Base-by-base conservation (phyloP, 768 basidiomycete species). In the Termitomyces sp. region DNA sequence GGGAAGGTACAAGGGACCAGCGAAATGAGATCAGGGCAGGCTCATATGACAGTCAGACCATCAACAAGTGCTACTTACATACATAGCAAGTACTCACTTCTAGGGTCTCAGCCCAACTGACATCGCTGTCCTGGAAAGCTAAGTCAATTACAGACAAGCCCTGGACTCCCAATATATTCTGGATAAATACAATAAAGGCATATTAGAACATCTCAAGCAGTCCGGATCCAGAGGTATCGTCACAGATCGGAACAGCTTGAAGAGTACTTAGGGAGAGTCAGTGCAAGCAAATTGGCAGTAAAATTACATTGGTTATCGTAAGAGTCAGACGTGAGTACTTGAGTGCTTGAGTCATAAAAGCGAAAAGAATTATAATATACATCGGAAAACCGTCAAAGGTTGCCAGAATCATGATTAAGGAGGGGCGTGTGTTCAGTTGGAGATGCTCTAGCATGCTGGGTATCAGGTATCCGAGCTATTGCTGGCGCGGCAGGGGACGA, bases 351-450 rank as follows among this genome's bases (percentile, higher is more conserved):
- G 61, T 62, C 46, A 49, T 49, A 51, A 52, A n/a, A n/a, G n/a
- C 33, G 56, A 24, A 54, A 37, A 18, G 50, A 39, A 39, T 59
- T 24, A 53, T 24, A 48, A 45, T 39, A 48, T 62, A 58, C 50
- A 64, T 39, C 5, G 20, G 49, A 55, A 52, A 44, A 26, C 24
- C 32, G 44, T 57, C 58, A 51, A 49, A 37, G 18, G 46, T 40
- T 33, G 36, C 47, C 43, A 45, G 58, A 39, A 52, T 56, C 59
- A 60, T 65, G 65, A 58, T 64, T 61, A 55, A 78, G 72, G 33
- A 78, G 65, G 24, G 77, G 76, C 7, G 77, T 77, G 66, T 70
- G 67, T 71, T 78, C 77, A 32, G 70, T 76, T 20, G 74, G 66
- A 50, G 65, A 60, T 53, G 57, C 59, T 56, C 49, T 49, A 48